These are phyloP conservation scores for Oryza australiensis DNA, from an alignment of 176 grass and related monocot genomes.

Conservation along the genomic window DNA sequence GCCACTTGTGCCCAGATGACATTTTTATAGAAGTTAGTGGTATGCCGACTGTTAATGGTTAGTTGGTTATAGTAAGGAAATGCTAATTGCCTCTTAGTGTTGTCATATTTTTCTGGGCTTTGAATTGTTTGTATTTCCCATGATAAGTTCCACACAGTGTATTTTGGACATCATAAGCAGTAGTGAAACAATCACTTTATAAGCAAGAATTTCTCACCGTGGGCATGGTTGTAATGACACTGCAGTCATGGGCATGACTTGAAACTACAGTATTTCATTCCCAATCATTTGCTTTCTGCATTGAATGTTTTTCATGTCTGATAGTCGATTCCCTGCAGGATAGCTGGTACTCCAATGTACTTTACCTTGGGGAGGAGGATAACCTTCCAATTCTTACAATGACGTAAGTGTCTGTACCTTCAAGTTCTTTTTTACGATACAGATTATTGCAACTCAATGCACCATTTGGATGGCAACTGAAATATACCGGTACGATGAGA, in stretches of 20 bases:
- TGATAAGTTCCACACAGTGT: background rate
- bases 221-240: background rate
- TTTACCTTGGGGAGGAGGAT: constrained; percentile 79
- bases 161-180: background rate
- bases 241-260: background rate
- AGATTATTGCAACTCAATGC: background rate
- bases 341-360: constrained; percentile 84
- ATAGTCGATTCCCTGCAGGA: constrained; percentile 56
- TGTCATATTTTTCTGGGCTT: constrained; percentile 18
- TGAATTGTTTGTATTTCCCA: background rate
- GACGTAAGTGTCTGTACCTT: constrained; percentile 54
- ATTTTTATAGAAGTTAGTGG: constrained; percentile 3
- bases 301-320: background rate
- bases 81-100: constrained; percentile 2
- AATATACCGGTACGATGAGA: background rate
- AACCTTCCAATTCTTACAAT: constrained; percentile 81
- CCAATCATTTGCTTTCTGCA: background rate
- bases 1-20: constrained; percentile 15
- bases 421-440: background rate
- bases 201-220: background rate
- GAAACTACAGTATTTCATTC: constrained; percentile 1
- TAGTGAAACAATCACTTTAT: background rate
- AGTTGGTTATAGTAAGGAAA: constrained; percentile 30
- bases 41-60: background rate
- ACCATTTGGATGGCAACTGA: background rate